Evolutionary conservation across 257 asterid genomes (phyloP).

Genomic region (Knoxia roxburghii): DNA sequence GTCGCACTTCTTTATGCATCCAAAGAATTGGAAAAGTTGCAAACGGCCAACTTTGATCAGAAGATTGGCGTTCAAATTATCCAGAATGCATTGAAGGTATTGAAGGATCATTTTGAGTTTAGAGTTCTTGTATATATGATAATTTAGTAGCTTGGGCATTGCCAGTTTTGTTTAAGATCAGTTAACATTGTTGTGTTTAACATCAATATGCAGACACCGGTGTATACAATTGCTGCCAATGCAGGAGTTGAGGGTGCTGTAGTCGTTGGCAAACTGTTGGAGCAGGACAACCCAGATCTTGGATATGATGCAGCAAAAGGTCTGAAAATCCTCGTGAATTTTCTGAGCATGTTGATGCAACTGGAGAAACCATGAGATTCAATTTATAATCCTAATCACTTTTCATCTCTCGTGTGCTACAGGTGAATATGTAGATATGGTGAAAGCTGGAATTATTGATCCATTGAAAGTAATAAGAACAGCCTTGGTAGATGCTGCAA

Average conservation of each 20-base stretch:
- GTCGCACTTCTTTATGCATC: constrained; percentile 22
- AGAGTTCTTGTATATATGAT: not conserved
- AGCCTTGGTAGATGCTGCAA: constrained; percentile 93
- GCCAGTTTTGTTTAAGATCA: not conserved
- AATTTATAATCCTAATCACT: not conserved
- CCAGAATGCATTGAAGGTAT: constrained; percentile 89
- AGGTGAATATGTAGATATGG: constrained; percentile 95
- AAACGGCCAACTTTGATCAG: constrained; percentile 23
- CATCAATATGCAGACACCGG: constrained; percentile 53
- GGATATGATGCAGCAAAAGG: constrained; percentile 99
- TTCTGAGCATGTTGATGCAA: not conserved
- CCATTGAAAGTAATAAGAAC: constrained; percentile 89
- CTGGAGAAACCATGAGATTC: not conserved
- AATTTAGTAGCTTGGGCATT: not conserved
- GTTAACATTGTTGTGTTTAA: not conserved
- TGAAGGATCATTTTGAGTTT: not conserved
- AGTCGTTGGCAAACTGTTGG: constrained; percentile 85
- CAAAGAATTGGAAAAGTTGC: constrained; percentile 17
- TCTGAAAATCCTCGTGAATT: not conserved
- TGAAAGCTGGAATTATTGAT: constrained; percentile 79
- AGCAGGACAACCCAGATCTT: constrained; percentile 74
- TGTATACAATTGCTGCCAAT: constrained; percentile 68
- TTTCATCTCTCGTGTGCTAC: not conserved
- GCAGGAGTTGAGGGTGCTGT: constrained; percentile 99
- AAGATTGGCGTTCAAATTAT: constrained; percentile 35